Evolutionary conservation across 257 asterid species (phyloP).

Genomic region (Phtheirospermum japonicum): DNA sequence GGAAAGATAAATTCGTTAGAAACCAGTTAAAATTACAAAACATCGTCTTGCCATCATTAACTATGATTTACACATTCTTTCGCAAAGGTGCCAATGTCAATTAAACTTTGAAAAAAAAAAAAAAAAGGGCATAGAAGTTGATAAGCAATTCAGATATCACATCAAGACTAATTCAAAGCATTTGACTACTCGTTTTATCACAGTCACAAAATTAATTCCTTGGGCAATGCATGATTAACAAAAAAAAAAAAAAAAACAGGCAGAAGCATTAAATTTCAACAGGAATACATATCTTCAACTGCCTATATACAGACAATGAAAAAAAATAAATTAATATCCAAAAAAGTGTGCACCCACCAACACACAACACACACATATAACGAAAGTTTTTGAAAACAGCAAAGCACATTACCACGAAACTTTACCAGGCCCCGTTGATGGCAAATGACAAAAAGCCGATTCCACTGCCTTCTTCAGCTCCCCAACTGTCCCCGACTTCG

Average conservation of each 20-base stretch:
- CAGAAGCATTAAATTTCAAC: background rate
- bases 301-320: conserved; percentile 11
- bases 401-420: conserved; percentile 70
- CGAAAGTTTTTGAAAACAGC: background rate
- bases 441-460: conserved; percentile 67
- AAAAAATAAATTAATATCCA: background rate
- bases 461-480: conserved; percentile 81
- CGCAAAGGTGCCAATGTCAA: conserved; percentile 5
- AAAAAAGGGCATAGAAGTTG: background rate
- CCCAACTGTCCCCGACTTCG: conserved; percentile 58
- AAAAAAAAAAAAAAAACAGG: background rate
- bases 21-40: conserved; percentile 4
- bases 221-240: conserved; percentile 1
- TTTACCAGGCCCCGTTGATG: conserved; percentile 52
- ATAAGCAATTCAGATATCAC: background rate
- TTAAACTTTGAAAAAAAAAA: background rate
- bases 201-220: background rate
- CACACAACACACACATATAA: background rate
- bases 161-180: background rate
- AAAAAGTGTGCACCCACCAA: background rate
- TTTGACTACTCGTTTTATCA: background rate
- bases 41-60: conserved; percentile 10
- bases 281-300: conserved; percentile 13
- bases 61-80: background rate
- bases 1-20: conserved; percentile 17